phyloP scores from a whole-genome alignment of 345 rosid genomes.

The Salix viminalis region DNA sequence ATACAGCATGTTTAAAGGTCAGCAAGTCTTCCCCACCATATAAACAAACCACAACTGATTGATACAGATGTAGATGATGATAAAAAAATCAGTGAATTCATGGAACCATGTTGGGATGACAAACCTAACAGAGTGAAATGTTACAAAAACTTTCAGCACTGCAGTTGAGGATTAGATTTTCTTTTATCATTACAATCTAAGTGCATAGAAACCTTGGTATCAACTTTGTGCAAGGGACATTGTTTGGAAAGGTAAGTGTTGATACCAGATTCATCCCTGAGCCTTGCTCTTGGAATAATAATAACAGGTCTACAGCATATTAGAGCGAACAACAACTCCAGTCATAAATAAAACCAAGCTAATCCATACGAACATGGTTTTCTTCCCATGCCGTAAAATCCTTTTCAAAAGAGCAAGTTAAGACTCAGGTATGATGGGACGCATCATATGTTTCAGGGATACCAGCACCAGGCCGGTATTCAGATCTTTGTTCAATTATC shows the following conservation, averaged over 20 bases:
- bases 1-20: background rate
- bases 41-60: background rate
- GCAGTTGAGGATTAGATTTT: background rate
- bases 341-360: slow-evolving; percentile 37
- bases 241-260: slow-evolving; percentile 8
- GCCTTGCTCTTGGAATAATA: slow-evolving; percentile 50
- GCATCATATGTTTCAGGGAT: slow-evolving; percentile 80
- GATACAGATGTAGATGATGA: background rate
- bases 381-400: slow-evolving; percentile 76
- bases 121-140: background rate
- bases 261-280: slow-evolving; percentile 25
- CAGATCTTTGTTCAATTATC: slow-evolving; percentile 66
- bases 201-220: background rate
- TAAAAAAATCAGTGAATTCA: background rate
- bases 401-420: slow-evolving; percentile 54
- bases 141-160: background rate
- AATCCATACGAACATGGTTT: slow-evolving; percentile 60
- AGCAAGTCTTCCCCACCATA: background rate
- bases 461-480: slow-evolving; percentile 57
- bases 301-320: slow-evolving; percentile 54
- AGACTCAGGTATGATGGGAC: slow-evolving; percentile 45
- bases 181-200: slow-evolving; percentile 10
- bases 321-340: slow-evolving; percentile 41
- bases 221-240: slow-evolving; percentile 11
- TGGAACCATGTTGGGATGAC: background rate